These are phyloP conservation scores for Pleurotus eryngii DNA, from an alignment of 768 basidiomycete species.

Conservation along the genomic window DNA sequence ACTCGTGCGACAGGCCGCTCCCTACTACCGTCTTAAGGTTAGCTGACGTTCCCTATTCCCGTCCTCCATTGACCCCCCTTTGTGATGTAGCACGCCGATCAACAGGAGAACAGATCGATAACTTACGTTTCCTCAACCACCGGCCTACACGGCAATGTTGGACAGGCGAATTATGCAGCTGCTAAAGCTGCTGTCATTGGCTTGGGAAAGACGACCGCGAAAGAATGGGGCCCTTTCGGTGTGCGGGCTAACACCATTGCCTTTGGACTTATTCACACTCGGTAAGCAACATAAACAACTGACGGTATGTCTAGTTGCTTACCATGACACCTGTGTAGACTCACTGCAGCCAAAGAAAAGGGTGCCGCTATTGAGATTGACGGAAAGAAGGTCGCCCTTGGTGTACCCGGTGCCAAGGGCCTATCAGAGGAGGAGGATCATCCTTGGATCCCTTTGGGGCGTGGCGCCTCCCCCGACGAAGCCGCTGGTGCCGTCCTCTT, in stretches of 20 bases:
- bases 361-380: slow-evolving; percentile 75
- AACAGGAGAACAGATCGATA: slow-evolving; percentile 68
- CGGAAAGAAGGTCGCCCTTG: slow-evolving; percentile 81
- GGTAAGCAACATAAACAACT: slow-evolving; percentile 34
- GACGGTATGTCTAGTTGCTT: slow-evolving; percentile 1
- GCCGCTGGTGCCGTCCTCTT: slow-evolving; percentile 75
- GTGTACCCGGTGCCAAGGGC: slow-evolving; percentile 59
- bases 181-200: slow-evolving; percentile 79
- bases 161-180: slow-evolving; percentile 79
- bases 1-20: slow-evolving; percentile 79
- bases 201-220: slow-evolving; percentile 81
- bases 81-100: slow-evolving; percentile 36
- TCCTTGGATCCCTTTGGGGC: slow-evolving; percentile 56
- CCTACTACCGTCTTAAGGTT: slow-evolving; percentile 78
- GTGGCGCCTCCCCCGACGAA: slow-evolving; percentile 70
- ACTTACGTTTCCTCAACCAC: slow-evolving; percentile 79
- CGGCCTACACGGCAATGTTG: slow-evolving; percentile 86
- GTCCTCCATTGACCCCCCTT: background rate
- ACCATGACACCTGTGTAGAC: slow-evolving; percentile 30
- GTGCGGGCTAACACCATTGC: slow-evolving; percentile 83
- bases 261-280: slow-evolving; percentile 73
- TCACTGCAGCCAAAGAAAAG: slow-evolving; percentile 77
- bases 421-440: slow-evolving; percentile 33
- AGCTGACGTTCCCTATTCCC: background rate
- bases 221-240: slow-evolving; percentile 83